Conservation (phyloP, 2,329 filamentous ascomycete genomes). For the Fusarium decemcellulare region DNA sequence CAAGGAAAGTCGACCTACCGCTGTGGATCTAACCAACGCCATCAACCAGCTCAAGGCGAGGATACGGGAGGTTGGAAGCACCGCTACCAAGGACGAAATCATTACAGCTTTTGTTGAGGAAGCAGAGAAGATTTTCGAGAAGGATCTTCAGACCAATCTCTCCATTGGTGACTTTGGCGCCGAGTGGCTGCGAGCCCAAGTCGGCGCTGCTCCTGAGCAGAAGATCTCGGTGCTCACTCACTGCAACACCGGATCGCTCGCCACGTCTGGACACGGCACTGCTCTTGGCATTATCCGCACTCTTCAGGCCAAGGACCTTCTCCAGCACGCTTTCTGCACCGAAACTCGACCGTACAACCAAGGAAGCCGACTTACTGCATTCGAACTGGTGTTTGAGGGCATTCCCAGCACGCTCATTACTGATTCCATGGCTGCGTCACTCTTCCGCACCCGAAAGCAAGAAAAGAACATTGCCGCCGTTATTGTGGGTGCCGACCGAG, state of each 20-base stretch:
- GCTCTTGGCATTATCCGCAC: constrained; percentile 94
- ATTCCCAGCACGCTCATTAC: constrained; percentile 95
- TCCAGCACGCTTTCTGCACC: constrained; percentile 93
- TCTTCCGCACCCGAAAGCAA: constrained; percentile 76
- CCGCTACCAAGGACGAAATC: constrained; percentile 65
- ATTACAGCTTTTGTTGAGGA: constrained; percentile 80
- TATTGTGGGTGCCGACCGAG: constrained; percentile 94
- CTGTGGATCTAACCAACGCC: constrained; percentile 94
- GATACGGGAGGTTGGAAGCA: constrained; percentile 65
- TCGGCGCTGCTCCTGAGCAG: constrained; percentile 61
- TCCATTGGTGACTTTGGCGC: constrained; percentile 88
- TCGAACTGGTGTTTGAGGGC: constrained; percentile 93
- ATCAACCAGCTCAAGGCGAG: constrained; percentile 82
- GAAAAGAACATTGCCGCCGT: constrained; percentile 84
- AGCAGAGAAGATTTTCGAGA: constrained; percentile 88
- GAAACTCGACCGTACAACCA: constrained; percentile 99
- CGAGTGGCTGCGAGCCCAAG: constrained; percentile 81
- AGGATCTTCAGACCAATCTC: constrained; percentile 90
- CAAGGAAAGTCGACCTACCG: constrained; percentile 90
- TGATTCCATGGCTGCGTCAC: constrained; percentile 94
- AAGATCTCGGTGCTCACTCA: constrained; percentile 90
- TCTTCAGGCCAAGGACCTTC: constrained; percentile 73
- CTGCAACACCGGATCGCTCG: constrained; percentile 97
- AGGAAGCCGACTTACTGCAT: constrained; percentile 93
- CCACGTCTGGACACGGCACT: constrained; percentile 97